Percentiles rank a stretch among this genome's conserved stretches.
These are phyloP conservation scores for Epichloe elymi DNA, from an alignment of 2,329 filamentous ascomycete species.

Conservation along the genomic window DNA sequence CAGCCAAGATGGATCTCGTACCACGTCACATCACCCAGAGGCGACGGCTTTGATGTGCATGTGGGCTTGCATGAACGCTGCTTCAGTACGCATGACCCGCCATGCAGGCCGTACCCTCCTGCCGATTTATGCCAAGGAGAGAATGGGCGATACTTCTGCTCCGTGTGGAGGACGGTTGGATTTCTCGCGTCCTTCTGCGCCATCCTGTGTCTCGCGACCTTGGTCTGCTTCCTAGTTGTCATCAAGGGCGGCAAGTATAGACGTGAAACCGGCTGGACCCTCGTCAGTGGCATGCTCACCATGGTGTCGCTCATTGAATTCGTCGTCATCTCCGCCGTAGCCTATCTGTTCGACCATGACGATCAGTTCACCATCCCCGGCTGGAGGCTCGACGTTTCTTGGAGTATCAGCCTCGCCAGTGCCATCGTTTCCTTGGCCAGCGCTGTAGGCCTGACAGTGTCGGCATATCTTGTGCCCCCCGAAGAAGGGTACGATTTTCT, in stretches of 20 bases:
- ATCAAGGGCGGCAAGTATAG: constrained; percentile 67
- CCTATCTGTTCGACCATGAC: constrained; percentile 73
- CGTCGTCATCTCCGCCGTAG: constrained; percentile 69
- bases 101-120: constrained; percentile 35
- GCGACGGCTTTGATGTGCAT: constrained; percentile 38
- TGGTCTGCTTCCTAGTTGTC: constrained; percentile 70
- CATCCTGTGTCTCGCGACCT: constrained; percentile 65
- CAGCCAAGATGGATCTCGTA: constrained; percentile 62
- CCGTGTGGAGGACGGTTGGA: constrained; percentile 77
- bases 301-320: constrained; percentile 58
- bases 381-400: constrained; percentile 70
- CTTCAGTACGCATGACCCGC: constrained; percentile 49
- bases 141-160: constrained; percentile 65
- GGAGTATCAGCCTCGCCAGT: constrained; percentile 53
- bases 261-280: constrained; percentile 70
- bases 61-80: constrained; percentile 77
- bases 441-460: constrained; percentile 47
- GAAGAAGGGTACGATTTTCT: constrained; percentile 78
- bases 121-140: constrained; percentile 21
- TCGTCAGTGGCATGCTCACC: constrained; percentile 53
- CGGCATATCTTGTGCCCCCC: constrained; percentile 56
- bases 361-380: constrained; percentile 67
- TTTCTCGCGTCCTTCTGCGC: constrained; percentile 79
- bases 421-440: constrained; percentile 38
- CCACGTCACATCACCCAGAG: constrained; percentile 35